phyloP scores from a whole-genome alignment of 768 basidiomycete genomes.

The Xerocomellus amylosporus region DNA sequence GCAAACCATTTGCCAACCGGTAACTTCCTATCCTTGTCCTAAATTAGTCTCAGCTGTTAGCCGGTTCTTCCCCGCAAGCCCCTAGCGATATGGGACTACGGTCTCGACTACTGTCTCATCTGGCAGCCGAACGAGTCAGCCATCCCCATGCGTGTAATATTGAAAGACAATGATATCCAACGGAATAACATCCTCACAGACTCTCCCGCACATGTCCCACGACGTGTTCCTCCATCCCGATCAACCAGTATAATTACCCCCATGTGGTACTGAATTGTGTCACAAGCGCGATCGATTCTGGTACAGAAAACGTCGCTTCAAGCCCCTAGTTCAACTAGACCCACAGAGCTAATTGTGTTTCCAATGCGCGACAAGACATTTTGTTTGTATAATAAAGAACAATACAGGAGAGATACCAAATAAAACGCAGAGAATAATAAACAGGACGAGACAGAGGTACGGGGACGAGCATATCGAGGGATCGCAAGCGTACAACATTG shows the following conservation, averaged over 20 bases:
- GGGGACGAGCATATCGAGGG: constrained; percentile 28
- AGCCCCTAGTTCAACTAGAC: neutral
- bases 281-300: neutral
- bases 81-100: constrained; percentile 1
- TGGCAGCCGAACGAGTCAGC: neutral
- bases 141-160: neutral
- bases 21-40: constrained; percentile 4
- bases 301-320: neutral
- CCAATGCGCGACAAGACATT: neutral
- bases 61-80: constrained; percentile 5
- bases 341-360: neutral
- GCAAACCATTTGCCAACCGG: constrained; percentile 8
- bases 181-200: neutral
- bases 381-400: constrained; percentile 19
- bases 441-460: constrained; percentile 5
- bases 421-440: constrained; percentile 28
- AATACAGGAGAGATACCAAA: constrained; percentile 30
- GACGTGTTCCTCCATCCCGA: constrained; percentile 6
- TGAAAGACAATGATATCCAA: neutral
- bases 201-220: neutral
- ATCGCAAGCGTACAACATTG: constrained; percentile 29
- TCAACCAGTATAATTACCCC: neutral
- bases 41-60: neutral
- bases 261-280: neutral
- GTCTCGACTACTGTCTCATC: constrained; percentile 3